phyloP scores from a whole-genome alignment of 228 moss, liverwort and hornwort species.

The Sphagnum fallax region DNA sequence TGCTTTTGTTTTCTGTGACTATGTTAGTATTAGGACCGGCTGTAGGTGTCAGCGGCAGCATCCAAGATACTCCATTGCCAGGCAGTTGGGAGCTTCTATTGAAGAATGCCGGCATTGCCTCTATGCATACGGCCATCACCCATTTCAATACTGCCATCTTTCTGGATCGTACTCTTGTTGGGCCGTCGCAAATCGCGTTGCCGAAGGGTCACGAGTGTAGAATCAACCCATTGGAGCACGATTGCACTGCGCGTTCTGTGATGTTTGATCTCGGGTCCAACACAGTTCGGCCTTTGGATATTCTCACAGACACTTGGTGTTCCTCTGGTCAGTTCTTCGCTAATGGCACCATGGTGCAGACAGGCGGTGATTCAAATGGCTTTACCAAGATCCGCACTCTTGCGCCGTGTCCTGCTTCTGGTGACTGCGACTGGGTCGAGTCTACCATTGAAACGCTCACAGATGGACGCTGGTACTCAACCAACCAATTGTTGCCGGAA shows the following conservation, averaged over 20 bases:
- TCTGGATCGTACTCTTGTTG: conserved; percentile 33
- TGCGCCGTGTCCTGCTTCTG: conserved; percentile 9
- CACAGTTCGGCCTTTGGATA: conserved; percentile 11
- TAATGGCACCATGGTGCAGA: conserved; percentile 16
- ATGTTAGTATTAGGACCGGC: too few relatives aligned
- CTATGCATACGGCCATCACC: conserved; percentile 35
- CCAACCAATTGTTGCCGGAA: conserved; percentile 11
- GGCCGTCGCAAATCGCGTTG: conserved; percentile 25
- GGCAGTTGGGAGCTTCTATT: conserved; percentile 38
- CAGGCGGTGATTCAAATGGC: conserved; percentile 44
- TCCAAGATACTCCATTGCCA: too few relatives aligned
- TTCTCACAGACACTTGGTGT: conserved; percentile 49
- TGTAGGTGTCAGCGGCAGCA: too few relatives aligned
- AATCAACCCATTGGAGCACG: conserved; percentile 14
- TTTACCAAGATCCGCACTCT: conserved; percentile 29
- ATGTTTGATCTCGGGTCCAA: conserved; percentile 15
- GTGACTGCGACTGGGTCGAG: conserved; percentile 43
- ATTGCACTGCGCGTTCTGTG: conserved; percentile 19
- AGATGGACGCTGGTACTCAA: conserved; percentile 8
- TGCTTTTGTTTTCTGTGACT: too few relatives aligned
- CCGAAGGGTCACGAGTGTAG: conserved; percentile 22
- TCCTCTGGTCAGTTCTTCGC: conserved; percentile 22
- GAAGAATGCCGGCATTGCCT: conserved; percentile 28
- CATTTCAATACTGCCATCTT: conserved; percentile 25
- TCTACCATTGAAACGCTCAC: conserved; percentile 2